Conservation (phyloP, 208 protist species). For the Leishmania tarentolae region DNA sequence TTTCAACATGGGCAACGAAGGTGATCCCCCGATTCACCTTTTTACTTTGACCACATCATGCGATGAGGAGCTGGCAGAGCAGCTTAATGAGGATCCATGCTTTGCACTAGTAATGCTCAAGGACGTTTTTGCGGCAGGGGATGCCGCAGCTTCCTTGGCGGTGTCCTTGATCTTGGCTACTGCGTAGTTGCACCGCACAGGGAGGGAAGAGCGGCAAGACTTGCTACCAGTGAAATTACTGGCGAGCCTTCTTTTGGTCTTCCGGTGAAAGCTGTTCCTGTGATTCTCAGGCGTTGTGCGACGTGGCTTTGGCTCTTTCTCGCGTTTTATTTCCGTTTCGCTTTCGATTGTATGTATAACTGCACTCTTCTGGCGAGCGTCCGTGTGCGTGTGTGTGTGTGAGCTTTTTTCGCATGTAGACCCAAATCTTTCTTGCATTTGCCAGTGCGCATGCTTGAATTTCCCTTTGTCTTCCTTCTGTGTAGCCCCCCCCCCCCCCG, state of each 20-base stretch:
- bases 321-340: not conserved
- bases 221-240: not conserved
- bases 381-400: not conserved
- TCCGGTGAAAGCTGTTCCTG: not conserved
- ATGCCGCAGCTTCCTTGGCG: slow-evolving; percentile 60
- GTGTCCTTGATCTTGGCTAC: slow-evolving; percentile 37
- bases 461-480: not conserved
- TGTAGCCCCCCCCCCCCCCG: not conserved
- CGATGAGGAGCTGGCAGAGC: slow-evolving; percentile 21
- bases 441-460: not conserved
- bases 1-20: slow-evolving; percentile 75
- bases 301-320: not conserved
- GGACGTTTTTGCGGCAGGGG: slow-evolving; percentile 40
- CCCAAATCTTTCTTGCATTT: not conserved
- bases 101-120: slow-evolving; percentile 46
- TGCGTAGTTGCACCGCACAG: not conserved
- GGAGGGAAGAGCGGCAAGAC: not conserved
- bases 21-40: slow-evolving; percentile 44
- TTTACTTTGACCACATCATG: slow-evolving; percentile 36
- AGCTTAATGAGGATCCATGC: slow-evolving; percentile 10
- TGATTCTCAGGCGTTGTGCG: not conserved
- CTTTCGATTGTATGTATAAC: not conserved
- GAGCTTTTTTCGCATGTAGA: slow-evolving; percentile 1
- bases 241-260: not conserved
- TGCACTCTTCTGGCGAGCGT: not conserved